Evolutionary conservation across 2,329 filamentous ascomycete species (phyloP).

Genomic region (Amesomyces nigricolor): DNA sequence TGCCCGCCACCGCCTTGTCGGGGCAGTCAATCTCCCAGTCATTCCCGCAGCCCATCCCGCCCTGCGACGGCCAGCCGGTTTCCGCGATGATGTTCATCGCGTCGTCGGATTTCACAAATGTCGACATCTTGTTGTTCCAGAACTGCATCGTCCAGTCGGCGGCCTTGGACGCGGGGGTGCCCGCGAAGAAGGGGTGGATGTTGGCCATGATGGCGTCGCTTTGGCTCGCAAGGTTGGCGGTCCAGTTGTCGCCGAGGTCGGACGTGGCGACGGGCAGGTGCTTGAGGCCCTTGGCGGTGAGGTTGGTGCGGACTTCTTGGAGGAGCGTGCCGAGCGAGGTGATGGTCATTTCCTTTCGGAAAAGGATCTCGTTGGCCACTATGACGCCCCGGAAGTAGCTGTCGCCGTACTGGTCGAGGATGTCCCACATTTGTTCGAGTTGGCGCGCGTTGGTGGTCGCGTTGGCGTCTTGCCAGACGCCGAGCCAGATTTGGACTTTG

Average conservation of each 20-base stretch:
- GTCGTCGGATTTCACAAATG: conserved; percentile 57
- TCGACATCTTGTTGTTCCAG: conserved; percentile 65
- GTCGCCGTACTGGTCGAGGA: conserved; percentile 64
- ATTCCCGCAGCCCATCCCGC: conserved; percentile 70
- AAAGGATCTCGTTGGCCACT: conserved; percentile 72
- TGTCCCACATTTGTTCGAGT: conserved; percentile 74
- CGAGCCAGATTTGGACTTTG: conserved; percentile 83
- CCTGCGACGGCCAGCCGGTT: conserved; percentile 82
- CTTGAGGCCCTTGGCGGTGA: conserved; percentile 59
- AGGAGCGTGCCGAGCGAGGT: conserved; percentile 60
- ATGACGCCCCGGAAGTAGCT: conserved; percentile 76
- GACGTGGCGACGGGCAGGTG: conserved; percentile 74
- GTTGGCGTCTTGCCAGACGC: conserved; percentile 87
- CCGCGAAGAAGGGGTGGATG: conserved; percentile 92
- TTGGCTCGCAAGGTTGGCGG: conserved; percentile 56
- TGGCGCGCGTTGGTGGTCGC: conserved; percentile 78
- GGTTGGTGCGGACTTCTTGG: conserved; percentile 61
- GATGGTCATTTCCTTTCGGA: conserved; percentile 68
- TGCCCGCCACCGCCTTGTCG: conserved; percentile 67
- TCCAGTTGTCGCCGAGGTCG: conserved; percentile 88
- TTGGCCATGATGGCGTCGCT: conserved; percentile 94
- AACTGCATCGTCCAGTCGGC: conserved; percentile 78
- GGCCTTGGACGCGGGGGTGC: conserved; percentile 61
- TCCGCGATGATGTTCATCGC: conserved; percentile 77
- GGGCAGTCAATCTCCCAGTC: conserved; percentile 49